These are phyloP conservation scores for Massarina eburnea DNA, from an alignment of 2,329 filamentous ascomycete genomes.

Conservation along the genomic window DNA sequence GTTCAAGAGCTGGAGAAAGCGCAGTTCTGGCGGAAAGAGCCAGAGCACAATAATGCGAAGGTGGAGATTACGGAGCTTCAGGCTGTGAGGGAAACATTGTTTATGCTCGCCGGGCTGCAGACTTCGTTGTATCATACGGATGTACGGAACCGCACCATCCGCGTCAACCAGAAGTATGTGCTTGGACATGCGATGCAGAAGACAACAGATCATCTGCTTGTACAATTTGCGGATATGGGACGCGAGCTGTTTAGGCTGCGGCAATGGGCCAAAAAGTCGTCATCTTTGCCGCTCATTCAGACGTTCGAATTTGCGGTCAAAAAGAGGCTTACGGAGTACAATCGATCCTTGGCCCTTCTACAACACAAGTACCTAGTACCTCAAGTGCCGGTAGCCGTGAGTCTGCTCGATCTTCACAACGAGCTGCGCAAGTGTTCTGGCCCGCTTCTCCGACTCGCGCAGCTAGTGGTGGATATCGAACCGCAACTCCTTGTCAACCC, in stretches of 20 bases:
- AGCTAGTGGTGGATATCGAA: conserved; percentile 62
- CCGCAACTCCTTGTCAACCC: conserved; percentile 46
- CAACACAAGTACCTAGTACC: conserved; percentile 64
- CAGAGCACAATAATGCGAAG: conserved; percentile 14
- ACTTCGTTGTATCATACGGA: conserved; percentile 67
- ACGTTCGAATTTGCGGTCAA: conserved; percentile 69
- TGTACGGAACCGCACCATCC: conserved; percentile 26
- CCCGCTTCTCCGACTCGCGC: conserved; percentile 62
- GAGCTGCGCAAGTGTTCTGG: conserved; percentile 58
- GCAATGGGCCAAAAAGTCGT: conserved; percentile 46
- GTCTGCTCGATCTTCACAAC: conserved; percentile 63
- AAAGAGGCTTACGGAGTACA: conserved; percentile 59
- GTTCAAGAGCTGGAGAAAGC: conserved; percentile 45
- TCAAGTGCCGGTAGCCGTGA: conserved; percentile 60
- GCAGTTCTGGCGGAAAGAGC: conserved; percentile 51
- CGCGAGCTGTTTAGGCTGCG: conserved; percentile 52
- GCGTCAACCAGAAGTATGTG: conserved; percentile 42
- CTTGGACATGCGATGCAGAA: conserved; percentile 41
- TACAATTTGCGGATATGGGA: conserved; percentile 53
- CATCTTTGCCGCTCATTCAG: conserved; percentile 56
- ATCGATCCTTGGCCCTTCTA: conserved; percentile 59
- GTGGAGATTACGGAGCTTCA: conserved; percentile 68
- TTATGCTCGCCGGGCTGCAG: conserved; percentile 79
- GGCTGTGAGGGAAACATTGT: conserved; percentile 73
- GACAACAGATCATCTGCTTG: conserved; percentile 43